Conservation (phyloP, 192 early-diverging fungal species). For the Coemansia sp. region DNA sequence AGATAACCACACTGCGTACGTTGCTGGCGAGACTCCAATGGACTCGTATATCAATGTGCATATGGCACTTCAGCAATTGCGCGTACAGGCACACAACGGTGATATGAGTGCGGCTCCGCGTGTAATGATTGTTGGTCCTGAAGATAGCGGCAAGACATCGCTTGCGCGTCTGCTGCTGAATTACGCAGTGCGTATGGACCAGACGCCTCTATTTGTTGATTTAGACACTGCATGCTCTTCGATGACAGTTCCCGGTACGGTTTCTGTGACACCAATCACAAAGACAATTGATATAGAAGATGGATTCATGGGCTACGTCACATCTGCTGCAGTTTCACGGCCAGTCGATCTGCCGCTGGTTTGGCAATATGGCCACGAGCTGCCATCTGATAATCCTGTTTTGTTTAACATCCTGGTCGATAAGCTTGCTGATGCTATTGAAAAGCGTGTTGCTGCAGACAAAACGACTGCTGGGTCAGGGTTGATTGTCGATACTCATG, state of each 20-base stretch:
- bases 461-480: constrained; percentile 61
- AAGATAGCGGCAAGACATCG: constrained; percentile 91
- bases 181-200: constrained; percentile 75
- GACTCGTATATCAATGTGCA: constrained; percentile 83
- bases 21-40: constrained; percentile 97
- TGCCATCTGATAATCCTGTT: constrained; percentile 71
- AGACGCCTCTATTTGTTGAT: constrained; percentile 77
- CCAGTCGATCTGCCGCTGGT: constrained; percentile 73
- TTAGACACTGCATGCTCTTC: constrained; percentile 77
- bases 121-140: constrained; percentile 87
- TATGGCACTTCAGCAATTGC: constrained; percentile 76
- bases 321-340: constrained; percentile 57
- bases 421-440: constrained; percentile 62
- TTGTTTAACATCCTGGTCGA: constrained; percentile 71
- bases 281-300: constrained; percentile 83
- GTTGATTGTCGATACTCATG: constrained; percentile 80
- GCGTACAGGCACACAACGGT: constrained; percentile 36
- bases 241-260: constrained; percentile 80
- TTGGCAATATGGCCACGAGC: constrained; percentile 87
- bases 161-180: constrained; percentile 82
- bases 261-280: constrained; percentile 73
- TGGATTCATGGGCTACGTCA: constrained; percentile 61
- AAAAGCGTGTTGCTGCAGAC: constrained; percentile 62
- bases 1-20: constrained; percentile 74
- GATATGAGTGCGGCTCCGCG: constrained; percentile 38